Base-by-base conservation (phyloP, 805 yeast species). In the Lachancea sp. region DNA sequence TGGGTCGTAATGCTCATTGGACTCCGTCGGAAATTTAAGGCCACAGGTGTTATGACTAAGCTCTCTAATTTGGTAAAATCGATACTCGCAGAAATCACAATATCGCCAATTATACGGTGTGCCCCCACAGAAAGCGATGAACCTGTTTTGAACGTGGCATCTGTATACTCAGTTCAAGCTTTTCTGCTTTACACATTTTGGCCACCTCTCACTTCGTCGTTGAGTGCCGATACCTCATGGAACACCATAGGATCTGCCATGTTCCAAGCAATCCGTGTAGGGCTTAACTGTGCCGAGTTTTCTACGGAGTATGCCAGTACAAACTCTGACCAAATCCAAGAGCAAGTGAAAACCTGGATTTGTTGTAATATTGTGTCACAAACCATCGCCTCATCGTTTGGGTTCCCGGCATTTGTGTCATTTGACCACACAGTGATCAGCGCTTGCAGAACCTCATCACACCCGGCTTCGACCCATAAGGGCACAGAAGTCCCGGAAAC, bases 221-320 rank as follows among this genome's bases (percentile, higher is more conserved):
- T 92, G 34, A 84, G 94, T 61, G 96, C 97, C 0, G 97, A 92
- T 57, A 83, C 96, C 6, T 83, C 95, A 3, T 90, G 97, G 95
- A 86, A 84, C 57, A 86, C 97, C 1, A 81, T 87, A 17, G 97
- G 97, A 0, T 80, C 86, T 34, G 97, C 97, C 4, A 70, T 88
- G 52, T 86, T 85, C 61, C 96, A 87, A 56, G 97, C 97, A 0
- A 82, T 89, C 24, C 68, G 97, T 40, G 83, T 90, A 12, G 97
- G 98, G 0, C 68, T 92, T 20, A 96, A 92, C 55, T 74, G 88
- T 17, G 92, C 88, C 0, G 90, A 85, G 16, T 70, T 66, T 41
- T 67, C 73, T 12, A 53, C 80, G 1, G 87, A 83, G 46, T 67
- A 69, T 52, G 68, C 74, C 37, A 56, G 66, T 34, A 75, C 58